phyloP scores from a whole-genome alignment of 768 basidiomycete species.

The Amanita pallidorosea region DNA sequence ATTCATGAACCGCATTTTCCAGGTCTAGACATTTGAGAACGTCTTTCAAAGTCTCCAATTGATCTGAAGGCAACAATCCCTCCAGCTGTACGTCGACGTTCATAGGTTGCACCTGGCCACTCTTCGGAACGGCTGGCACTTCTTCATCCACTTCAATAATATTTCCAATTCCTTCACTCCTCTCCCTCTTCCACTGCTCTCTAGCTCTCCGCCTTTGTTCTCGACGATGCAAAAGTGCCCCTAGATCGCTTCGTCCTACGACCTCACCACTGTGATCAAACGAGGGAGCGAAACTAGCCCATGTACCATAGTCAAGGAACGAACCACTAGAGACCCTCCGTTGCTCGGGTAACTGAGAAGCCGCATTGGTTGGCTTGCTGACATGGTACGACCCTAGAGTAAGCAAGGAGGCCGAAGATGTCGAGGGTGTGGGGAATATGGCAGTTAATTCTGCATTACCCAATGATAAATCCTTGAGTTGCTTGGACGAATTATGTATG shows the following conservation, averaged over 20 bases:
- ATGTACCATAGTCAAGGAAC: slow-evolving; percentile 74
- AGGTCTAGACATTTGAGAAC: slow-evolving; percentile 52
- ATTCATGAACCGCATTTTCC: slow-evolving; percentile 57
- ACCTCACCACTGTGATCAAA: slow-evolving; percentile 74
- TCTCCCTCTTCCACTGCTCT: slow-evolving; percentile 15
- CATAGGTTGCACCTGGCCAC: slow-evolving; percentile 6
- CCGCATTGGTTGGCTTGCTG: slow-evolving; percentile 24
- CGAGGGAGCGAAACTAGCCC: slow-evolving; percentile 64
- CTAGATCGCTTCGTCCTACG: slow-evolving; percentile 50
- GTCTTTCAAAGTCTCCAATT: slow-evolving; percentile 46
- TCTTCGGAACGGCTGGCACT: slow-evolving; percentile 8
- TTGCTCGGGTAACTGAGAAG: slow-evolving; percentile 32
- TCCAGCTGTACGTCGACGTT: slow-evolving; percentile 35
- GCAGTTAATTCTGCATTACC: slow-evolving; percentile 71
- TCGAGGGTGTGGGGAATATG: slow-evolving; percentile 54
- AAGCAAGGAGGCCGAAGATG: slow-evolving; percentile 20
- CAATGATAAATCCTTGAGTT: slow-evolving; percentile 41
- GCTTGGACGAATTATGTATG: slow-evolving; percentile 23
- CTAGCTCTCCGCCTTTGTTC: slow-evolving; percentile 29
- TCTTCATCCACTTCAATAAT: slow-evolving; percentile 17
- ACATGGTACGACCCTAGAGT: slow-evolving; percentile 52
- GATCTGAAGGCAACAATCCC: slow-evolving; percentile 44
- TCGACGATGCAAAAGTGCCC: slow-evolving; percentile 44
- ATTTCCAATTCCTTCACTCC: slow-evolving; percentile 16
- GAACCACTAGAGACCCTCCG: slow-evolving; percentile 51